Conservation (phyloP, 306 rosid species). For the Dryas octopetala region DNA sequence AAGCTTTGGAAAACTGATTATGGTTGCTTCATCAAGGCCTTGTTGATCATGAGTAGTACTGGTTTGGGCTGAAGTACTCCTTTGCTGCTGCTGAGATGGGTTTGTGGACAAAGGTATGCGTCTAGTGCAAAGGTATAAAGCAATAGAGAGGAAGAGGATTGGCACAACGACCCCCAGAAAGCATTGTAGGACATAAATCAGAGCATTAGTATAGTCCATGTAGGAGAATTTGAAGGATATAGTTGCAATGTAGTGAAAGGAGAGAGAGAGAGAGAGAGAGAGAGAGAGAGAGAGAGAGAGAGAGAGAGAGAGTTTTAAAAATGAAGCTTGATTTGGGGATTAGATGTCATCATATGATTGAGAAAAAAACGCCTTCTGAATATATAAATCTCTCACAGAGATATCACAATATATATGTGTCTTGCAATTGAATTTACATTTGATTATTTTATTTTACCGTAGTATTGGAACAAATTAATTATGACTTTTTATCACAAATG, state of each 20-base stretch:
- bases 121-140: not conserved
- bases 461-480: no score
- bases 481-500: no score
- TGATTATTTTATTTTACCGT: no score
- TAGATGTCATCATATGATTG: no score
- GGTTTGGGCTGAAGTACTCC: not conserved
- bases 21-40: constrained; percentile 19
- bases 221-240: not conserved
- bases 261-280: not conserved
- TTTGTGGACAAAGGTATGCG: not conserved
- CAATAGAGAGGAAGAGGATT: not conserved
- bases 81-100: not conserved
- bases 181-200: not conserved
- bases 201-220: not conserved
- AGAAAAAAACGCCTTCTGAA: no score
- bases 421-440: no score
- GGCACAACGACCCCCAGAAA: no score
- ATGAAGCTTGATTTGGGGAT: no score
- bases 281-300: not conserved
- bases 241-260: not conserved
- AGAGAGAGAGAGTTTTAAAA: no score
- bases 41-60: not conserved
- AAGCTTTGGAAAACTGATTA: constrained; percentile 32
- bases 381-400: no score
- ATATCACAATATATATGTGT: no score